These are phyloP conservation scores for Orbilia javanica DNA, from an alignment of 2,329 filamentous ascomycete species.

Conservation along the genomic window DNA sequence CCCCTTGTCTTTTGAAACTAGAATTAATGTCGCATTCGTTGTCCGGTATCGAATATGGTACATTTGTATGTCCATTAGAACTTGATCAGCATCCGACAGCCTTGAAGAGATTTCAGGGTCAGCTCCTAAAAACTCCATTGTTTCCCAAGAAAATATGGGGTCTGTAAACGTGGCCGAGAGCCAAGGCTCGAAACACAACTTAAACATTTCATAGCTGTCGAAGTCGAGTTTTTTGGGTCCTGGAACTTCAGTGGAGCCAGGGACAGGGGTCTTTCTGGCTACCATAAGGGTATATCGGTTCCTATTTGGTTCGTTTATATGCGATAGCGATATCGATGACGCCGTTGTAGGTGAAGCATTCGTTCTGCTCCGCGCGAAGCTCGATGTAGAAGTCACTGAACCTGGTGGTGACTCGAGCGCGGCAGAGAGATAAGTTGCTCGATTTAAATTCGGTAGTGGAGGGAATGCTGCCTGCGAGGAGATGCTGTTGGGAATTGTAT, in stretches of 20 bases:
- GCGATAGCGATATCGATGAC: not conserved
- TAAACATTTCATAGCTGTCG: slow-evolving; percentile 4
- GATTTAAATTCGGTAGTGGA: not conserved
- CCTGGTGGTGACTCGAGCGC: not conserved
- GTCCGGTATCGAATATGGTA: slow-evolving; percentile 9
- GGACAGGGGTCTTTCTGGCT: not conserved
- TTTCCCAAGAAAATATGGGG: slow-evolving; percentile 16
- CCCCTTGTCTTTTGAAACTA: slow-evolving; percentile 30
- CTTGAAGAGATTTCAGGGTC: not conserved
- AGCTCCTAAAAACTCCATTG: slow-evolving; percentile 26
- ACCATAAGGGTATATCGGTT: slow-evolving; percentile 18
- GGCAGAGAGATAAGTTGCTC: not conserved
- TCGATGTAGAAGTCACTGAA: not conserved
- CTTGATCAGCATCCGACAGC: not conserved
- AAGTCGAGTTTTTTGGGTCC: slow-evolving; percentile 7
- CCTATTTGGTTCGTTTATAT: not conserved
- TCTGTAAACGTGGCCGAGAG: slow-evolving; percentile 2
- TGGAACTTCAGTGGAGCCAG: not conserved
- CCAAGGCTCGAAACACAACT: not conserved
- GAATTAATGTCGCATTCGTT: slow-evolving; percentile 12
- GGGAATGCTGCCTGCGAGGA: no score
- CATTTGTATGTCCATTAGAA: slow-evolving; percentile 3
- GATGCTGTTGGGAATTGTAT: not conserved
- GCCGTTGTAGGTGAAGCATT: not conserved
- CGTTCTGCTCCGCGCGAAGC: not conserved